These are phyloP conservation scores for Citrus maxima DNA, from an alignment of 345 rosid species.

Conservation along the genomic window DNA sequence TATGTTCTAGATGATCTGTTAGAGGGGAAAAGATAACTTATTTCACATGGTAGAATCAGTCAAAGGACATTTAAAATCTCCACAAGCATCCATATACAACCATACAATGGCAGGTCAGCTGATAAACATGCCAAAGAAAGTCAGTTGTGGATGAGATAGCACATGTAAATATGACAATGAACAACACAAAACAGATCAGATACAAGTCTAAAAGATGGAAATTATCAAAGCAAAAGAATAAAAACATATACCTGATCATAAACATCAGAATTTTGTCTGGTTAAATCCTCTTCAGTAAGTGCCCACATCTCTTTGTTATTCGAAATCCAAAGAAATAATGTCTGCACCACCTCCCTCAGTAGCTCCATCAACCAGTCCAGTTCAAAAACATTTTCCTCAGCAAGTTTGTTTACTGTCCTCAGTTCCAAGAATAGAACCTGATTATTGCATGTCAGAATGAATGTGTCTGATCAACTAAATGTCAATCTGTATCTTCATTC, in stretches of 20 bases:
- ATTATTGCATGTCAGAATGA: slow-evolving; percentile 14
- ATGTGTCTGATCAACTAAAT: neutral
- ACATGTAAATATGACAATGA: neutral
- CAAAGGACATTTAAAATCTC: neutral
- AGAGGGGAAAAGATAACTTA: neutral
- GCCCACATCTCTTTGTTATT: slow-evolving; percentile 32
- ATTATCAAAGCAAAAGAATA: neutral
- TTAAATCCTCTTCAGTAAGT: slow-evolving; percentile 13
- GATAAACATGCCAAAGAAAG: neutral
- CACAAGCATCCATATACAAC: neutral
- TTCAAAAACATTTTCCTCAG: slow-evolving; percentile 37
- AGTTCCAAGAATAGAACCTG: slow-evolving; percentile 58
- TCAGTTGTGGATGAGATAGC: neutral
- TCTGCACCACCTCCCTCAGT: slow-evolving; percentile 41
- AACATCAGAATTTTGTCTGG: slow-evolving; percentile 15
- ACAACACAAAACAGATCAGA: neutral
- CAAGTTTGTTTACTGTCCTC: slow-evolving; percentile 38
- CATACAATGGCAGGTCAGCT: neutral
- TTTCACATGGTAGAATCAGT: neutral
- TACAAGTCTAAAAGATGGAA: neutral
- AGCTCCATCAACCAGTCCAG: slow-evolving; percentile 48
- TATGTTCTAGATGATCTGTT: neutral
- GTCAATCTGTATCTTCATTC: neutral
- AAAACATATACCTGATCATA: slow-evolving; percentile 29
- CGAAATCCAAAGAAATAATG: slow-evolving; percentile 42